Percentiles rank a stretch among this genome's conserved stretches.
Evolutionary conservation across 345 rosid species (phyloP).

Genomic region (Aquilaria sinensis): DNA sequence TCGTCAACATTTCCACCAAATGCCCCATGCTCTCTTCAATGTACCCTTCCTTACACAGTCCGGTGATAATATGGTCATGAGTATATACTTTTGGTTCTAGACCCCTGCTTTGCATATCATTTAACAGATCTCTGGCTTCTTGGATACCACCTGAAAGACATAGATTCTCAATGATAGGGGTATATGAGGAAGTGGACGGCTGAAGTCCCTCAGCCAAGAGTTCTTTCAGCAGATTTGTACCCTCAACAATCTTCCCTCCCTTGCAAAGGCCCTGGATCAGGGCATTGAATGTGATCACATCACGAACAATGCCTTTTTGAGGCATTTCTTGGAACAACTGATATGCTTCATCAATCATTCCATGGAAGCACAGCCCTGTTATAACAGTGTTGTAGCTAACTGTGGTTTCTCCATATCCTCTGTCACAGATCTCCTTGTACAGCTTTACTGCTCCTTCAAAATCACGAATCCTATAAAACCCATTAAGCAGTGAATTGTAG

Average conservation of each 20-base stretch:
- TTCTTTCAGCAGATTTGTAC: conserved; percentile 25
- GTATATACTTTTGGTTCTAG: conserved; percentile 18
- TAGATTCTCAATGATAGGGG: conserved; percentile 24
- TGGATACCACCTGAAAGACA: conserved; percentile 24
- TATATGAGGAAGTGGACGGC: conserved; percentile 23
- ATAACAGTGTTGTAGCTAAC: conserved; percentile 47
- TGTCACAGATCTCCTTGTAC: conserved; percentile 33
- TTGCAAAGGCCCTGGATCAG: conserved; percentile 46
- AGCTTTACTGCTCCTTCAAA: conserved; percentile 28
- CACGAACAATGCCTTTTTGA: conserved; percentile 37
- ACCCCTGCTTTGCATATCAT: conserved; percentile 27
- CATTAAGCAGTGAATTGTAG: conserved; percentile 32
- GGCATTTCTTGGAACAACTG: conserved; percentile 47
- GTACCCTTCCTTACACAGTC: conserved; percentile 22
- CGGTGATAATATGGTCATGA: conserved; percentile 16
- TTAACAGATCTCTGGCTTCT: conserved; percentile 28
- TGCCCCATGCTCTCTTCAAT: conserved; percentile 27
- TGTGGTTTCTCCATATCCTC: conserved; percentile 39
- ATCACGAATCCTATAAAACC: conserved; percentile 23
- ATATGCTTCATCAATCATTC: conserved; percentile 37
- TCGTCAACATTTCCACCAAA: conserved; percentile 24
- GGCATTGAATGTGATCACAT: conserved; percentile 37
- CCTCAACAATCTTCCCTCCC: conserved; percentile 26
- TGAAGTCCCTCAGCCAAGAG: conserved; percentile 31
- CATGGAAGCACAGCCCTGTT: conserved; percentile 32